Conservation (phyloP, 1,284 basidiomycete species). For the Ustilago bromivora region DNA sequence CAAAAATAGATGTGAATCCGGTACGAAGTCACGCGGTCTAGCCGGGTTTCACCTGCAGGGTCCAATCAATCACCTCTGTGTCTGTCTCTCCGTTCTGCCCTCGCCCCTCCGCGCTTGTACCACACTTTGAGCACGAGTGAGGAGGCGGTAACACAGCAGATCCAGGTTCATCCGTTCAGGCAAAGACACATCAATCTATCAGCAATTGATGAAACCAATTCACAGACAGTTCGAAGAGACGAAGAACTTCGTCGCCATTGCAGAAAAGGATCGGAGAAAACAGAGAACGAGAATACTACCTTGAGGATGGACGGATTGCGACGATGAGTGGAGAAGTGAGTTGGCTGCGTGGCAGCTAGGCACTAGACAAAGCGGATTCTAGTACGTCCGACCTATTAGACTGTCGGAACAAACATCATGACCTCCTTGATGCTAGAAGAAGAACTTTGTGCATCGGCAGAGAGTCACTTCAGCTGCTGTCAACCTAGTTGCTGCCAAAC, state of each 20-base stretch:
- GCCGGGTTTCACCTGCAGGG: background rate
- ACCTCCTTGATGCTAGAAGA: background rate
- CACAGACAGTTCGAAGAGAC: background rate
- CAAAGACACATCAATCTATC: background rate
- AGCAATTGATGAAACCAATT: background rate
- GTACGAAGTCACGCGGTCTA: background rate
- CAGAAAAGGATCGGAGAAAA: background rate
- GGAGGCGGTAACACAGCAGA: background rate
- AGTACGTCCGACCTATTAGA: background rate
- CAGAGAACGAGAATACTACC: background rate
- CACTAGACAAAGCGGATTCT: background rate
- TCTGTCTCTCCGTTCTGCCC: background rate
- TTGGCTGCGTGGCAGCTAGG: background rate
- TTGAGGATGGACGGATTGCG: background rate
- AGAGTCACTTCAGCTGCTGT: background rate
- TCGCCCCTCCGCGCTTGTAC: background rate
- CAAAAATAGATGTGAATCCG: background rate
- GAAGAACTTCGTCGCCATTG: background rate
- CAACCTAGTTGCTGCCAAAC: background rate
- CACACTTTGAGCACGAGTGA: background rate
- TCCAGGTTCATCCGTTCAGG: background rate
- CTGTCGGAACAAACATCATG: background rate
- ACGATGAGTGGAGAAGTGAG: background rate
- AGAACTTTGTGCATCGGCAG: background rate
- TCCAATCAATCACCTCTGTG: background rate